These are phyloP conservation scores for Neurospora sp. DNA, from an alignment of 2,329 filamentous ascomycete genomes.

Conservation along the genomic window DNA sequence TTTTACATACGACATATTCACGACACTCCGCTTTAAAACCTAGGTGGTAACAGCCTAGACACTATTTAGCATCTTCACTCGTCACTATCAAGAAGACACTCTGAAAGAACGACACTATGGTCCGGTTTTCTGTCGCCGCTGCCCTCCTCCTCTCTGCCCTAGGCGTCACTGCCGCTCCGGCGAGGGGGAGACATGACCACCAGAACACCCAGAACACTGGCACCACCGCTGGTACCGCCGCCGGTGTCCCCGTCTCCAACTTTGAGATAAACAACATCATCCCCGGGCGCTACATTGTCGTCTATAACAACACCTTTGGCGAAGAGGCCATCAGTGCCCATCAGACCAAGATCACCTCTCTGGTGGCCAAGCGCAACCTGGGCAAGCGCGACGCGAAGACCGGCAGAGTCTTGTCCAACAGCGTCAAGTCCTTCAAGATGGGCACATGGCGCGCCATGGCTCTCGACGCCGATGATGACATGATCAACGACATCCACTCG, in stretches of 20 bases:
- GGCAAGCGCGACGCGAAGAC: conserved; percentile 36
- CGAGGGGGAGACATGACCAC: neutral
- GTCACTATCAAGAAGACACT: conserved; percentile 1
- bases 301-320: conserved; percentile 47
- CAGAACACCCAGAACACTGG: conserved; percentile 10
- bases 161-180: conserved; percentile 11
- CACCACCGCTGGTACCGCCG: conserved; percentile 20
- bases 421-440: conserved; percentile 37
- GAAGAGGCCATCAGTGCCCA: conserved; percentile 39
- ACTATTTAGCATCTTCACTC: neutral
- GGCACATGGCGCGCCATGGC: conserved; percentile 42
- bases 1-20: conserved; percentile 1
- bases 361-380: conserved; percentile 47
- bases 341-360: conserved; percentile 35
- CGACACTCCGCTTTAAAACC: neutral
- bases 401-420: conserved; percentile 38
- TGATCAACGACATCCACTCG: conserved; percentile 33
- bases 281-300: conserved; percentile 51
- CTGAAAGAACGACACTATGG: conserved; percentile 12
- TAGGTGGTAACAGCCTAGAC: neutral
- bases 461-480: conserved; percentile 23
- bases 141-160: conserved; percentile 15
- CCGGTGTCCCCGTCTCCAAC: conserved; percentile 39
- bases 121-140: conserved; percentile 18
- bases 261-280: conserved; percentile 37